phyloP scores from a whole-genome alignment of 2,329 filamentous ascomycete species.

The Penicillium vulpinum region DNA sequence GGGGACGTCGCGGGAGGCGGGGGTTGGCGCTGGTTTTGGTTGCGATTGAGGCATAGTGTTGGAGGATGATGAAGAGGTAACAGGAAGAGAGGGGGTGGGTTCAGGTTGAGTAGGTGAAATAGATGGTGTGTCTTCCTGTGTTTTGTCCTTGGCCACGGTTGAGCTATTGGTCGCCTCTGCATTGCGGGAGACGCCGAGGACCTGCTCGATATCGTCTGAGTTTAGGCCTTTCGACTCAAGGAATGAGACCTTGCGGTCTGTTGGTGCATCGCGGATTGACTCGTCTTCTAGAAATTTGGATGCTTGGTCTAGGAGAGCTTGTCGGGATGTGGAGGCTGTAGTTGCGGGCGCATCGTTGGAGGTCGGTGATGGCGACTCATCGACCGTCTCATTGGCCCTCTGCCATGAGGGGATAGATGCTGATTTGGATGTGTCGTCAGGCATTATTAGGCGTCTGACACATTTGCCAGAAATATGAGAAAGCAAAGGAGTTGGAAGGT shows the following conservation, averaged over 20 bases:
- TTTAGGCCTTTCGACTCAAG: constrained; percentile 73
- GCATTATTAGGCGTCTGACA: constrained; percentile 27
- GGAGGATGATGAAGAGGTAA: constrained; percentile 10
- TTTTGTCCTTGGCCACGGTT: constrained; percentile 15
- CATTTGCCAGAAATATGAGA: neutral
- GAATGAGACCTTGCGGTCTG: constrained; percentile 73
- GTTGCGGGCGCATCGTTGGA: constrained; percentile 27
- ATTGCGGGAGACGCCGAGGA: constrained; percentile 55
- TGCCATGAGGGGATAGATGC: constrained; percentile 46
- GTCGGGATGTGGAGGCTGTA: constrained; percentile 24
- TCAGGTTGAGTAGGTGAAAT: constrained; percentile 10
- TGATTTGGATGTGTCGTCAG: constrained; percentile 34
- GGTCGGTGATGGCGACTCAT: constrained; percentile 33
- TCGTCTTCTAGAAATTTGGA: constrained; percentile 74
- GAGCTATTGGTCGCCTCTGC: constrained; percentile 25
- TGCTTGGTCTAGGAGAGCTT: constrained; percentile 63
- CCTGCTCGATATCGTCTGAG: constrained; percentile 64
- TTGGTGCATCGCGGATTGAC: constrained; percentile 65
- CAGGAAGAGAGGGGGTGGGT: constrained; percentile 6
- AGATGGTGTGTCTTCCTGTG: constrained; percentile 10
- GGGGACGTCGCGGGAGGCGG: constrained; percentile 48
- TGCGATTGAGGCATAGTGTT: constrained; percentile 18
- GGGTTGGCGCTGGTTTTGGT: constrained; percentile 14
- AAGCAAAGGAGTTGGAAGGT: neutral
- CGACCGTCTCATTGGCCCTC: constrained; percentile 24